phyloP scores from a whole-genome alignment of 306 rosid species.

The Casuarina glauca region DNA sequence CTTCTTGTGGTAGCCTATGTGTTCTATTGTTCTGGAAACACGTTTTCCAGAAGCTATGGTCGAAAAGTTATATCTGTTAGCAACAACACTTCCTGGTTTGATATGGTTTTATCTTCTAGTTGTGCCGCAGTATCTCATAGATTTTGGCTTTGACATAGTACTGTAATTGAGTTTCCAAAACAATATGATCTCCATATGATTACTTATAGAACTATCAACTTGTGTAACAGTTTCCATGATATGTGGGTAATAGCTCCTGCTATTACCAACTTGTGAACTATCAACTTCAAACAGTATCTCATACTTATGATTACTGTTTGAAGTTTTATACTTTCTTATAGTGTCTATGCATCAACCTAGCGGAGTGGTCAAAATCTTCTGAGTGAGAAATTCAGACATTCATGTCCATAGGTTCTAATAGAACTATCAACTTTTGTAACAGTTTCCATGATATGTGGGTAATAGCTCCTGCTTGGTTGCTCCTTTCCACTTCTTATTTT shows the following conservation, averaged over 20 bases:
- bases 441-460: conserved; percentile 95
- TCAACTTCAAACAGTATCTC: too few relatives aligned
- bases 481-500: conserved; percentile 2
- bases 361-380: conserved; percentile 82
- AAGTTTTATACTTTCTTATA: conserved; percentile 36
- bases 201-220: conserved; percentile 70
- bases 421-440: conserved; percentile 85
- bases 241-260: conserved; percentile 61
- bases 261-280: too few relatives aligned
- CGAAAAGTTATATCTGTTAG: background rate
- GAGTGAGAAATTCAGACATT: conserved; percentile 96
- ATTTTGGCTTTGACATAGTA: background rate
- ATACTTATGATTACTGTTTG: background rate
- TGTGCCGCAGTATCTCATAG: background rate
- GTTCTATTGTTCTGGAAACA: background rate
- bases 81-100: background rate
- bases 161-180: background rate
- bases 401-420: conserved; percentile 91
- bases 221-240: conserved; percentile 89
- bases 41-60: background rate
- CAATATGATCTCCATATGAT: background rate
- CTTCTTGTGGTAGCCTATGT: background rate
- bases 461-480: conserved; percentile 20
- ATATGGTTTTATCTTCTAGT: background rate
- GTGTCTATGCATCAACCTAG: conserved; percentile 75